Evolutionary conservation across 257 asterid genomes (phyloP).

Genomic region (Solanum sitiens): DNA sequence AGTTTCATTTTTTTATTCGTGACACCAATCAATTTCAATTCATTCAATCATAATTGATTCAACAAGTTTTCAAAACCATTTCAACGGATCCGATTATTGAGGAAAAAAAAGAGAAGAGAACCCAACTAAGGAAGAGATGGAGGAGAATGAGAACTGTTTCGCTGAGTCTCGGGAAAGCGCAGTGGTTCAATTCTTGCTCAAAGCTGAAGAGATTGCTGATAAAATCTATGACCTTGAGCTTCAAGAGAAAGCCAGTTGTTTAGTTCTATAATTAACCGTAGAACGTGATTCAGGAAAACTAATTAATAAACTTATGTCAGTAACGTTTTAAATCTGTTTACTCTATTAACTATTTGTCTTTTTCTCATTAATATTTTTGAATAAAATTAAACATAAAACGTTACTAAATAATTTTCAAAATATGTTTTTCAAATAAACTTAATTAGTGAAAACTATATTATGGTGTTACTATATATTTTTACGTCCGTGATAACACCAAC

Average conservation of each 20-base stretch:
- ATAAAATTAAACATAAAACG: too few relatives aligned
- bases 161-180: constrained; percentile 51
- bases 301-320: too few relatives aligned
- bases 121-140: constrained; percentile 57
- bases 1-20: constrained; percentile 2
- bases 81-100: constrained; percentile 53
- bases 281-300: too few relatives aligned
- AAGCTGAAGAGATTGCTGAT: constrained; percentile 74
- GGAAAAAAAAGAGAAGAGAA: constrained; percentile 42
- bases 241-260: constrained; percentile 13
- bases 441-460: too few relatives aligned
- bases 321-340: too few relatives aligned
- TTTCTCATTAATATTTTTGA: too few relatives aligned
- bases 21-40: constrained; percentile 68
- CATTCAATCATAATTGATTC: constrained; percentile 74
- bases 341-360: too few relatives aligned
- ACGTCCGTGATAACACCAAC: constrained; percentile 57
- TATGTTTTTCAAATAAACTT: too few relatives aligned
- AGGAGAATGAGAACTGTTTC: constrained; percentile 80
- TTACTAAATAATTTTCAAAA: too few relatives aligned
- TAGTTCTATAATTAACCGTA: too few relatives aligned
- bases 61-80: constrained; percentile 39
- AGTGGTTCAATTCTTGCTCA: constrained; percentile 58
- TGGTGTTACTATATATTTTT: too few relatives aligned
- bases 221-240: constrained; percentile 69